Conservation (phyloP, 2,329 filamentous ascomycete genomes). For the Talaromyces sp. region DNA sequence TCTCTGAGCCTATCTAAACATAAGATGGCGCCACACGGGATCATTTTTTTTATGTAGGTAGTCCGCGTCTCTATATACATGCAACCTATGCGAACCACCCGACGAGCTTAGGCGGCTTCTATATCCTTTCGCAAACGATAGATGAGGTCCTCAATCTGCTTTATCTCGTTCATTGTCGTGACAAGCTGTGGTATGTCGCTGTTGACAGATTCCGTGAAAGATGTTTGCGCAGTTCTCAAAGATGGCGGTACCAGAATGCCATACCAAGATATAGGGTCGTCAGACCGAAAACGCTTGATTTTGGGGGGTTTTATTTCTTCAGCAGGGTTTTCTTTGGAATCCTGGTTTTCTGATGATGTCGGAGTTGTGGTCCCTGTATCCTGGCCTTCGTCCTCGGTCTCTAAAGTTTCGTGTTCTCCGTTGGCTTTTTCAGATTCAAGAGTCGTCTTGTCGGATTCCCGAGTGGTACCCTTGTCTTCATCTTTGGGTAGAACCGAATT, state of each 20-base stretch:
- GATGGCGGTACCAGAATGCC: conserved; percentile 44
- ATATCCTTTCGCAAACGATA: conserved; percentile 23
- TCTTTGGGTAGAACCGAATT: background rate
- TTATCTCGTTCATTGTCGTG: conserved; percentile 36
- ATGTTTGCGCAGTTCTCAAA: conserved; percentile 40
- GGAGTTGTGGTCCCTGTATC: conserved; percentile 5
- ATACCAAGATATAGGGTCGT: conserved; percentile 46
- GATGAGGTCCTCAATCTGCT: conserved; percentile 36
- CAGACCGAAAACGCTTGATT: conserved; percentile 24
- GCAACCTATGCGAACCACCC: background rate
- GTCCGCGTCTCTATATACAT: background rate
- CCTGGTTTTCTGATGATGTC: conserved; percentile 3
- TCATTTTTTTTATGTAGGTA: background rate
- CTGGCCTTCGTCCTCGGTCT: background rate
- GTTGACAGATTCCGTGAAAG: conserved; percentile 38
- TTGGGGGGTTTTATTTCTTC: conserved; percentile 2
- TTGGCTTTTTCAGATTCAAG: conserved; percentile 12
- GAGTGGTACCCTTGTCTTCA: background rate
- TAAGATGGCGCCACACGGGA: too few relatives aligned
- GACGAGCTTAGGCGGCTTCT: background rate
- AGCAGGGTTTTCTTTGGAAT: background rate
- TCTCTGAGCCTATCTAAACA: too few relatives aligned
- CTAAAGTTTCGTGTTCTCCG: background rate
- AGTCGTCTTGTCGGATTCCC: background rate
- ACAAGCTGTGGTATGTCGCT: conserved; percentile 33